A percentile compares a stretch with the other conserved stretches of the same genome.
Conservation (phyloP, 305 asterid species). For the Andrographis paniculata region DNA sequence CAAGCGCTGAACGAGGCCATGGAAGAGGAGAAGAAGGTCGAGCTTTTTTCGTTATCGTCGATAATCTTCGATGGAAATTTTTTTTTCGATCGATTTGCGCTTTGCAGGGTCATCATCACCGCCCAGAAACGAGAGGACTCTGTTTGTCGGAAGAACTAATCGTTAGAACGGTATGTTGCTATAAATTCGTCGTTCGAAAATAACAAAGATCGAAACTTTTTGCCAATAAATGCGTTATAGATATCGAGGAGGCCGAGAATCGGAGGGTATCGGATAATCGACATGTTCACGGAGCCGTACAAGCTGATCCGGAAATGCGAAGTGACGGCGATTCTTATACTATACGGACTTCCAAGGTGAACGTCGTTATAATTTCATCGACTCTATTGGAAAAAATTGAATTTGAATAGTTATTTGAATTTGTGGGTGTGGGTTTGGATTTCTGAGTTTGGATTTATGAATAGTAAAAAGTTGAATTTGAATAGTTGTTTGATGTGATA, state of each 20-base stretch:
- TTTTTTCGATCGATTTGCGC: too few species aligned
- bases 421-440: too few species aligned
- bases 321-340: slow-evolving; percentile 93
- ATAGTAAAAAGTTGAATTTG: too few species aligned
- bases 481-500: too few species aligned
- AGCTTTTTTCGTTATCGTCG: slow-evolving; percentile 10
- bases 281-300: slow-evolving; percentile 94
- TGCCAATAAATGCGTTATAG: too few species aligned
- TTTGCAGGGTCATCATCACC: slow-evolving; percentile 89
- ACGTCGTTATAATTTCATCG: too few species aligned
- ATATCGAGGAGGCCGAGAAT: slow-evolving; percentile 75
- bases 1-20: slow-evolving; percentile 97
- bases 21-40: slow-evolving; percentile 94
- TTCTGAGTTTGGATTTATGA: too few species aligned
- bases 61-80: neutral
- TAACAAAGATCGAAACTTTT: neutral
- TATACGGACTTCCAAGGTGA: slow-evolving; percentile 95
- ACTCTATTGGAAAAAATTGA: too few species aligned
- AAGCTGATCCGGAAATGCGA: slow-evolving; percentile 74
- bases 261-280: slow-evolving; percentile 71
- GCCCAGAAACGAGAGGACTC: slow-evolving; percentile 97
- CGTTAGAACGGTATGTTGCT: slow-evolving; percentile 67
- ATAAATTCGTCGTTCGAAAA: slow-evolving; percentile 1
- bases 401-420: too few species aligned
- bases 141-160: slow-evolving; percentile 98